phyloP scores from a whole-genome alignment of 2,329 filamentous ascomycete species.

The Karstenula rhodostoma region DNA sequence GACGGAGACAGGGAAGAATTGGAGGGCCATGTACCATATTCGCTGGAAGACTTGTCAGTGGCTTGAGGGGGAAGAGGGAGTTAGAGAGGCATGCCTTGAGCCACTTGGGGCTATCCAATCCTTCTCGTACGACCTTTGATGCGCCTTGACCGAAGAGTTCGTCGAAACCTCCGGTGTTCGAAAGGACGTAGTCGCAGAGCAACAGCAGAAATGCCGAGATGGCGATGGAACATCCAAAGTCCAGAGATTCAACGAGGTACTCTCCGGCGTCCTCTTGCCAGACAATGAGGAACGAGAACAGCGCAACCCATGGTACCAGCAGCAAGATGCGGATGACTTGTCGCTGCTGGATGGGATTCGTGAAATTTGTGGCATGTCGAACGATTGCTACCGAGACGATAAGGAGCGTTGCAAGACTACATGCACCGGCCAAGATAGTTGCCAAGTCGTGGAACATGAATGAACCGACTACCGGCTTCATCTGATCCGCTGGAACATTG shows the following conservation, averaged over 20 bases:
- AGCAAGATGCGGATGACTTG: slow-evolving; percentile 32
- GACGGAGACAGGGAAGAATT: slow-evolving; percentile 40
- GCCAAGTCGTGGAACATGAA: slow-evolving; percentile 29
- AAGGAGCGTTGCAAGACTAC: slow-evolving; percentile 19
- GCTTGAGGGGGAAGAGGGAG: not conserved
- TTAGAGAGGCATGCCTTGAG: slow-evolving; percentile 30
- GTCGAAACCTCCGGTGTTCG: slow-evolving; percentile 36
- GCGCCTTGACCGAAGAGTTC: slow-evolving; percentile 36
- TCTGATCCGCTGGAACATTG: slow-evolving; percentile 12
- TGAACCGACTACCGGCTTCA: slow-evolving; percentile 25
- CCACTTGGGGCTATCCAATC: slow-evolving; percentile 31
- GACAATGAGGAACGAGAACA: slow-evolving; percentile 28
- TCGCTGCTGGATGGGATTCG: slow-evolving; percentile 30
- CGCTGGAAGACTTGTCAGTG: slow-evolving; percentile 25
- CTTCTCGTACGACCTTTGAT: slow-evolving; percentile 16
- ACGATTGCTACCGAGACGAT: slow-evolving; percentile 19
- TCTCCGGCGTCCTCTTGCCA: slow-evolving; percentile 22
- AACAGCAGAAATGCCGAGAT: slow-evolving; percentile 39
- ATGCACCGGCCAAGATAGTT: slow-evolving; percentile 24
- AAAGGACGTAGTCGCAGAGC: slow-evolving; percentile 43
- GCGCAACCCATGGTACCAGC: slow-evolving; percentile 28
- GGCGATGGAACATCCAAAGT: slow-evolving; percentile 41
- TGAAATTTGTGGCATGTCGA: slow-evolving; percentile 26
- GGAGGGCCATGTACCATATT: slow-evolving; percentile 42
- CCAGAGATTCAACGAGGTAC: slow-evolving; percentile 27